A percentile compares a stretch with the other conserved stretches of the same genome.
phyloP scores from a whole-genome alignment of 352 stramenopile genomes.

The Phytophthora cactorum region DNA sequence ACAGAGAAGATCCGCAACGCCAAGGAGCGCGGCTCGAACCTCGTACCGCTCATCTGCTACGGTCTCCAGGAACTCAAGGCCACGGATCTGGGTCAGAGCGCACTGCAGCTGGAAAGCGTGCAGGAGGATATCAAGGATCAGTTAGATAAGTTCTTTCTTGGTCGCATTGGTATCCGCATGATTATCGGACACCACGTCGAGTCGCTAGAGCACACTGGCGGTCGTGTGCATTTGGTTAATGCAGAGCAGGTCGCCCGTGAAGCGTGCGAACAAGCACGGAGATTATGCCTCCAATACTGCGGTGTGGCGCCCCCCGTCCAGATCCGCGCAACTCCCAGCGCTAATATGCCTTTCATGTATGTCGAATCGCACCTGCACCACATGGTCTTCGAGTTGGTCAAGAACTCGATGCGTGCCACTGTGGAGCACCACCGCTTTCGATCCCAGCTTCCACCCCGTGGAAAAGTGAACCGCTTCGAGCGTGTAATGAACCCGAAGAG shows the following conservation, averaged over 20 bases:
- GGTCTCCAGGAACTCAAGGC: conserved; percentile 64
- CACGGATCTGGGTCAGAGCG: conserved; percentile 59
- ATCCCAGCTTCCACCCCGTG: conserved; percentile 30
- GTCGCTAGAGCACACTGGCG: conserved; percentile 54
- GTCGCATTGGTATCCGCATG: conserved; percentile 98
- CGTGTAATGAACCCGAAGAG: conserved; percentile 71
- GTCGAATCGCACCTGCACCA: conserved; percentile 81
- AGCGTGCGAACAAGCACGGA: conserved; percentile 53
- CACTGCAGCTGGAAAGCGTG: conserved; percentile 56
- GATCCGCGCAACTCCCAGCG: conserved; percentile 48
- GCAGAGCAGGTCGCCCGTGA: conserved; percentile 59
- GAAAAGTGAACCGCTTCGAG: conserved; percentile 47
- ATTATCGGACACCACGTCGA: conserved; percentile 94
- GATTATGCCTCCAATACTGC: conserved; percentile 57
- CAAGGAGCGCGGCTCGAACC: conserved; percentile 65
- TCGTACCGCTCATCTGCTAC: conserved; percentile 75
- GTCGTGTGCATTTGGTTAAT: conserved; percentile 69
- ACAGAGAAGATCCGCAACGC: conserved; percentile 57
- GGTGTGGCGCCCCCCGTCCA: conserved; percentile 58
- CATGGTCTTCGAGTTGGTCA: conserved; percentile 97
- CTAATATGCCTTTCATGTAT: conserved; percentile 74
- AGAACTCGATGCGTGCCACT: conserved; percentile 98
- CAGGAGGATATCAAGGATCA: conserved; percentile 73
- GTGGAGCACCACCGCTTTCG: conserved; percentile 92
- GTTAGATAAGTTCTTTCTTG: conserved; percentile 98